Conservation (phyloP, 176 grass and related monocot species). For the Aegilops tauschii region DNA sequence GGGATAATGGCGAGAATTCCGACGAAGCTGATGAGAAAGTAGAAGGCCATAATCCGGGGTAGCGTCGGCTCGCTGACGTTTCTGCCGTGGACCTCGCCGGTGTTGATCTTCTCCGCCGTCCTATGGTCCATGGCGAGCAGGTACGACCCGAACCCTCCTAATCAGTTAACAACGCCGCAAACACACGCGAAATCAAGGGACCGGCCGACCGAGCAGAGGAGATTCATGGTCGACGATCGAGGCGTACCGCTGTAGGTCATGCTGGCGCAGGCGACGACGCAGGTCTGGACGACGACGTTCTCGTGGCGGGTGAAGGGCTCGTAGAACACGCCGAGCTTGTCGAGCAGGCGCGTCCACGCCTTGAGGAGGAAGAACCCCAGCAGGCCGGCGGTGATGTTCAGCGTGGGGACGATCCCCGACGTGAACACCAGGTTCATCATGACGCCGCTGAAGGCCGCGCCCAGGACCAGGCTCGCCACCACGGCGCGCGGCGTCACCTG, state of each 20-base stretch:
- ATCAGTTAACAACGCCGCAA: neutral
- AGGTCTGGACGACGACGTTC: conserved; percentile 80
- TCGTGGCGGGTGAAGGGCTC: conserved; percentile 71
- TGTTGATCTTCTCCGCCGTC: conserved; percentile 46
- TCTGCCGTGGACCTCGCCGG: conserved; percentile 2
- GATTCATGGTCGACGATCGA: neutral
- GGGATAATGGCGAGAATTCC: conserved; percentile 71
- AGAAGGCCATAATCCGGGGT: conserved; percentile 48
- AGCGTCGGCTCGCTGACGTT: conserved; percentile 50
- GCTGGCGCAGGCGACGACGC: conserved; percentile 79
- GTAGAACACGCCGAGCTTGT: conserved; percentile 32
- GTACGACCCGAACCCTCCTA: conserved; percentile 75
- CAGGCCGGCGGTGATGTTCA: conserved; percentile 62
- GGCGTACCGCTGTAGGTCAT: conserved; percentile 59
- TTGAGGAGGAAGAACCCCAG: conserved; percentile 71
- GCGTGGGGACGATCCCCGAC: conserved; percentile 63
- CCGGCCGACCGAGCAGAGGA: neutral
- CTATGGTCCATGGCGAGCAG: conserved; percentile 52
- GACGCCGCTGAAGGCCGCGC: conserved; percentile 52
- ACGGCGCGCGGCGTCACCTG: conserved; percentile 63
- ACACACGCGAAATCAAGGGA: neutral
- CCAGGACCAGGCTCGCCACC: conserved; percentile 55
- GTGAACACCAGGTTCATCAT: conserved; percentile 84
- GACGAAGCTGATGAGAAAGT: conserved; percentile 63
- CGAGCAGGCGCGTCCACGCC: conserved; percentile 49